Evolutionary conservation across 768 basidiomycete species (phyloP).

Genomic region (Podaxis sp.): DNA sequence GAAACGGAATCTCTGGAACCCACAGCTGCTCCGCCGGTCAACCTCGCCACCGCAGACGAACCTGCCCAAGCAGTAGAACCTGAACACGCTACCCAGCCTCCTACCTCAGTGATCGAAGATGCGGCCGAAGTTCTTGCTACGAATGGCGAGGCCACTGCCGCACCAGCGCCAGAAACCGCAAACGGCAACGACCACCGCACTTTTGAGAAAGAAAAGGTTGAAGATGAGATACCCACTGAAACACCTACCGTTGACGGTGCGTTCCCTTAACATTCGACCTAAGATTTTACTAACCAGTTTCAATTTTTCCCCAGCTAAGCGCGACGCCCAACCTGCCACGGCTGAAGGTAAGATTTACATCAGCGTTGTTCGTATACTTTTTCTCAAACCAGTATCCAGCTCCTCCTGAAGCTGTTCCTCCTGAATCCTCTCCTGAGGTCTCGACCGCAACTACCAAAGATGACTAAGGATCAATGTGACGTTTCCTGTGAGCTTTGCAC

Average conservation of each 20-base stretch:
- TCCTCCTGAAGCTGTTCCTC: background rate
- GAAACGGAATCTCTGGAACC: background rate
- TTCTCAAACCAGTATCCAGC: background rate
- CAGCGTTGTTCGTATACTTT: no score
- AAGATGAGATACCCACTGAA: background rate
- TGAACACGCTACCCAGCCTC: background rate
- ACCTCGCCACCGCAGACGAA: background rate
- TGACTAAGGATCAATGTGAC: background rate
- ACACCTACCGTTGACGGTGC: background rate
- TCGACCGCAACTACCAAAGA: background rate
- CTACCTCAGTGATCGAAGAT: background rate
- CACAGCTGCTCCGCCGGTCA: background rate
- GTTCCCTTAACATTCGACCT: background rate
- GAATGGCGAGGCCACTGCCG: background rate
- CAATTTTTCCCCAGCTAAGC: background rate
- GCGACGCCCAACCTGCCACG: background rate
- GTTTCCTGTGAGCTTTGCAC: background rate
- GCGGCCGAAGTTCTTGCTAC: background rate
- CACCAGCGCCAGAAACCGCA: conserved; percentile 11
- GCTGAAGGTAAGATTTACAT: background rate
- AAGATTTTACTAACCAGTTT: background rate
- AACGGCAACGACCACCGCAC: conserved; percentile 1
- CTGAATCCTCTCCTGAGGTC: background rate
- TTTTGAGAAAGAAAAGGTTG: background rate
- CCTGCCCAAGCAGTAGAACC: background rate